Conservation (phyloP, 1,284 basidiomycete species). For the Mycena sp. region DNA sequence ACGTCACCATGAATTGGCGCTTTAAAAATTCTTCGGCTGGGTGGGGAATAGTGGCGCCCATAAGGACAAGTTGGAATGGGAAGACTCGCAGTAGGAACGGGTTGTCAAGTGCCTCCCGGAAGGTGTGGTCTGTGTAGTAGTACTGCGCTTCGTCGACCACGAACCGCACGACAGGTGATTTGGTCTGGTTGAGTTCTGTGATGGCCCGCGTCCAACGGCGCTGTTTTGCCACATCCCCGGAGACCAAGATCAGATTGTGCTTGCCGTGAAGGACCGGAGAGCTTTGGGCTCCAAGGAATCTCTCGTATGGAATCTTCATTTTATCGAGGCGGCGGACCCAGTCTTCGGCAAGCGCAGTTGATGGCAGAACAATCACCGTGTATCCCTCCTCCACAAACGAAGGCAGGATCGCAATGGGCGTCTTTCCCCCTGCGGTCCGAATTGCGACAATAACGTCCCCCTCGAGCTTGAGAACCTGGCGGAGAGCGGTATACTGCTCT, state of each 20-base stretch:
- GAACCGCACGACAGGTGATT: too few species aligned
- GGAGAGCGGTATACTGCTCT: neutral
- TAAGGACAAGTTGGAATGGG: too few species aligned
- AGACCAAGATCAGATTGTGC: slow-evolving; percentile 1
- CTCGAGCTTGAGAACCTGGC: neutral
- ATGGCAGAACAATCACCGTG: neutral
- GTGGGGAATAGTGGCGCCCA: too few species aligned
- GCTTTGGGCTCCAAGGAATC: neutral
- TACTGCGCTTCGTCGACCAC: too few species aligned
- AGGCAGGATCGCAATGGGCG: neutral
- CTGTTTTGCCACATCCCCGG: neutral
- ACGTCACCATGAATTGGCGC: too few species aligned
- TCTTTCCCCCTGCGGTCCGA: neutral
- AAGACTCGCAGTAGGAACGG: too few species aligned
- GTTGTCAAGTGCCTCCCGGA: too few species aligned
- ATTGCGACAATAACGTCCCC: neutral
- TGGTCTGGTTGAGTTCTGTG: too few species aligned
- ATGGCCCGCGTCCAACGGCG: neutral
- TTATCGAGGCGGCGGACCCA: neutral
- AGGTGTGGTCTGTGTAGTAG: too few species aligned
- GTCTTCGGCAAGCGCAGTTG: neutral
- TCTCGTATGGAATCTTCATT: neutral
- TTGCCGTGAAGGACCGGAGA: neutral
- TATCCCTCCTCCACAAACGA: too few species aligned
- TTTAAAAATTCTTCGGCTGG: too few species aligned